A percentile compares a stretch with the other conserved stretches of the same genome.
Evolutionary conservation across 2,329 filamentous ascomycete genomes (phyloP).

Genomic region (Colletotrichum filicis): DNA sequence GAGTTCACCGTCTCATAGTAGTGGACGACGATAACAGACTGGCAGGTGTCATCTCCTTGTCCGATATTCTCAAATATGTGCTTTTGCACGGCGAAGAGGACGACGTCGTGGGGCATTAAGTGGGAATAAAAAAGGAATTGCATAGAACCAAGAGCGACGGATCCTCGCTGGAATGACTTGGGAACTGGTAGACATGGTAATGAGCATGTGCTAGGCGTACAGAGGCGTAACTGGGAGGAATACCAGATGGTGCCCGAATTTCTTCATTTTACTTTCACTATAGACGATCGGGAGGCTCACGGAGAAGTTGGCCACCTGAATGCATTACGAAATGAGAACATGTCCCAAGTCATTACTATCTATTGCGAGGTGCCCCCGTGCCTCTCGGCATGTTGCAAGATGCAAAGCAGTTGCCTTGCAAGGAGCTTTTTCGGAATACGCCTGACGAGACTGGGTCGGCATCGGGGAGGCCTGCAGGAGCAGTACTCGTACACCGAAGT

Average conservation of each 20-base stretch:
- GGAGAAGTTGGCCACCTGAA: slow-evolving; percentile 22
- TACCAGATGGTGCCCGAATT: slow-evolving; percentile 33
- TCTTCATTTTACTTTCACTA: slow-evolving; percentile 29
- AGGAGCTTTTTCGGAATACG: background rate
- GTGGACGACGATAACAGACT: slow-evolving; percentile 90
- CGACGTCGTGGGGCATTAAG: slow-evolving; percentile 18
- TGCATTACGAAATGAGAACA: slow-evolving; percentile 35
- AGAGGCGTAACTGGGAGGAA: slow-evolving; percentile 38
- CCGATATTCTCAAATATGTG: slow-evolving; percentile 96
- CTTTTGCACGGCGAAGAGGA: slow-evolving; percentile 81
- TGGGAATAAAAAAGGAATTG: slow-evolving; percentile 24
- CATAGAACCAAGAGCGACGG: slow-evolving; percentile 33
- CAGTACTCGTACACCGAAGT: background rate
- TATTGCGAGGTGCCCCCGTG: background rate
- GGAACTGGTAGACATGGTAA: slow-evolving; percentile 34
- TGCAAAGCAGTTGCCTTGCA: background rate
- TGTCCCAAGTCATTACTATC: background rate
- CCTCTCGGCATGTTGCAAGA: background rate
- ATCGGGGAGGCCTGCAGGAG: background rate
- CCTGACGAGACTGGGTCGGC: background rate
- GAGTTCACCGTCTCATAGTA: slow-evolving; percentile 92
- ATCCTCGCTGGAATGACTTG: slow-evolving; percentile 36
- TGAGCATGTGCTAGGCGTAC: slow-evolving; percentile 47
- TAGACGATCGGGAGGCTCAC: slow-evolving; percentile 26
- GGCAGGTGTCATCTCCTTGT: slow-evolving; percentile 90